phyloP scores from a whole-genome alignment of 2,329 filamentous ascomycete genomes.

The Chaetomium olivaceum region DNA sequence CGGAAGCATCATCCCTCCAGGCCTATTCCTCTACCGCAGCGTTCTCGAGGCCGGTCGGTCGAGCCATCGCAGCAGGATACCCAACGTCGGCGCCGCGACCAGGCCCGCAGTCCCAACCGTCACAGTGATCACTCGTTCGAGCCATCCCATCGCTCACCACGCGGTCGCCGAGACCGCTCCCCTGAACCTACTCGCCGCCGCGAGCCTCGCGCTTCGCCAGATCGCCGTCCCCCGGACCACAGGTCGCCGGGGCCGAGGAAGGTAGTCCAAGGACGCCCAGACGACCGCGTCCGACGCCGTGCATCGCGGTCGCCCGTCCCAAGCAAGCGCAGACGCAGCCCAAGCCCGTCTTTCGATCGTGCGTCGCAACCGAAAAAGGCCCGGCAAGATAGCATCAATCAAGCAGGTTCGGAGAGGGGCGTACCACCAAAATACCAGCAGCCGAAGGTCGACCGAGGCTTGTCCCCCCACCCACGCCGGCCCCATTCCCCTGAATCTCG shows the following conservation, averaged over 20 bases:
- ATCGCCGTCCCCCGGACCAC: constrained; percentile 19
- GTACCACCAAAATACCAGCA: constrained; percentile 22
- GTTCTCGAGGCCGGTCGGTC: constrained; percentile 21
- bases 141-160: constrained; percentile 27
- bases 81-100: constrained; percentile 26
- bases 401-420: constrained; percentile 24
- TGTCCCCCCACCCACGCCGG: constrained; percentile 25
- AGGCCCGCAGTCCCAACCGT: constrained; percentile 28
- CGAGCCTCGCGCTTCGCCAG: constrained; percentile 25
- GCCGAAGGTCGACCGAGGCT: constrained; percentile 21
- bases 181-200: constrained; percentile 23
- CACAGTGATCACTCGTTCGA: constrained; percentile 21
- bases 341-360: constrained; percentile 30
- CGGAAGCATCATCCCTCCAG: constrained; percentile 34
- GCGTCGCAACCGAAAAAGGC: constrained; percentile 31
- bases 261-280: constrained; percentile 21
- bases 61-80: constrained; percentile 24
- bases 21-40: constrained; percentile 9
- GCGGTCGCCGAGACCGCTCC: constrained; percentile 28
- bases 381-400: constrained; percentile 29
- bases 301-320: constrained; percentile 33
- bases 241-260: constrained; percentile 20
- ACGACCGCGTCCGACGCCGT: constrained; percentile 23
- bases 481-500: constrained; percentile 32
- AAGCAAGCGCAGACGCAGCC: constrained; percentile 37